Evolutionary conservation across 1,284 basidiomycete genomes (phyloP).

Genomic region (Tetrapyrgos nigripes): DNA sequence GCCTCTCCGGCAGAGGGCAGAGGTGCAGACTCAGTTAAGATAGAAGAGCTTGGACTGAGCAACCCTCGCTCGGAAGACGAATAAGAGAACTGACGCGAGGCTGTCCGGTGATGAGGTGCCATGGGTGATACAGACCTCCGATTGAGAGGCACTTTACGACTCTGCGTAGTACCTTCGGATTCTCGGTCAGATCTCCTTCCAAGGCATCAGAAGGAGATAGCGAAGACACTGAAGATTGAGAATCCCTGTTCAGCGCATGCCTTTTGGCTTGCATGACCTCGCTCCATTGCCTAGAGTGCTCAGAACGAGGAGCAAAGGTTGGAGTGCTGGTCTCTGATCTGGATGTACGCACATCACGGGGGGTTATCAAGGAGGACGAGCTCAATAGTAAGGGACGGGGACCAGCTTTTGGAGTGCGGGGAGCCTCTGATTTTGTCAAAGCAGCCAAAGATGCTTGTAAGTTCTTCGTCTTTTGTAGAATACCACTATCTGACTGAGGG

Average conservation of each 20-base stretch:
- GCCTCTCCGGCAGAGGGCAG: slow-evolving; percentile 1
- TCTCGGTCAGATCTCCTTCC: slow-evolving; percentile 53
- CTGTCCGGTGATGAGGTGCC: slow-evolving; percentile 56
- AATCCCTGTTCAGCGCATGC: slow-evolving; percentile 51
- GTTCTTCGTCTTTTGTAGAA: slow-evolving; percentile 42
- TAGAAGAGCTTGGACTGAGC: slow-evolving; percentile 30
- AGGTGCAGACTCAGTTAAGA: not conserved
- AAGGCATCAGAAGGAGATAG: slow-evolving; percentile 57
- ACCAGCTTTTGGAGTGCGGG: slow-evolving; percentile 34
- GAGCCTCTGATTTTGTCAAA: slow-evolving; percentile 36
- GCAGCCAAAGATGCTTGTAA: slow-evolving; percentile 52
- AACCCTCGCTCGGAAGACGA: slow-evolving; percentile 34
- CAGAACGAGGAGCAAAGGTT: slow-evolving; percentile 25
- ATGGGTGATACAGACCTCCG: slow-evolving; percentile 74
- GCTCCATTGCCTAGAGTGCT: slow-evolving; percentile 47
- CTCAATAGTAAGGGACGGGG: slow-evolving; percentile 59
- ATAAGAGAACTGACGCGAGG: slow-evolving; percentile 32
- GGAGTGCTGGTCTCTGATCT: slow-evolving; percentile 47
- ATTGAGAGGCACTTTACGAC: slow-evolving; percentile 66
- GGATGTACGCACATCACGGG: slow-evolving; percentile 31
- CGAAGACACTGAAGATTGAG: slow-evolving; percentile 69
- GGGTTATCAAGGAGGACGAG: slow-evolving; percentile 51
- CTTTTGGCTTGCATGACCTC: slow-evolving; percentile 52
- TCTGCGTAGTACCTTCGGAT: slow-evolving; percentile 53
- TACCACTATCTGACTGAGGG: slow-evolving; percentile 41